Evolutionary conservation across 768 basidiomycete genomes (phyloP), one percentile per base, ranked within the genome.

Genomic region (Saitozyma sp.): DNA sequence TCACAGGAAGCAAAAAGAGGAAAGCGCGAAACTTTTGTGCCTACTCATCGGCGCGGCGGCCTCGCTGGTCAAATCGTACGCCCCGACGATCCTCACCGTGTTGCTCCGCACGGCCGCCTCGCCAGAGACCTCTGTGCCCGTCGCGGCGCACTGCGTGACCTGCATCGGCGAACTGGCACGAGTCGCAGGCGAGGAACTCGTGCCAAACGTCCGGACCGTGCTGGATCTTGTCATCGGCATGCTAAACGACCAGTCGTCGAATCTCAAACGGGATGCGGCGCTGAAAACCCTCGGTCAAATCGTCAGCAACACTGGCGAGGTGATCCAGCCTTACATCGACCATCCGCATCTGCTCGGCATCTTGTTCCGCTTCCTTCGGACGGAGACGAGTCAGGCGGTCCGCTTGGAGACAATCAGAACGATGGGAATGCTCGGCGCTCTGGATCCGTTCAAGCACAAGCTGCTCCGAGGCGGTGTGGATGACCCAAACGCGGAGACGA

Each of bases 391-490:
- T 50, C 74, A 76, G 45, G 80, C 82, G 11, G 88, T 92, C 10
- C 83, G 91, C 50, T 84, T 95, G 39, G 95, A 98, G 68, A 89
- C 95, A 14, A 89, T 98, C 58, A 90, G 94, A 76, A 94, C 96
- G 4, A 84, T 99, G 63, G 96, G 96, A 65, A 92, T 97, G 55
- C 84, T 99, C 16, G 96, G 96, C 53, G 96, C 96, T 7, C 80
- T 98, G 39, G 96, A 99, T 78, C 96, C 96, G 0, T 99, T 96
- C 79, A 85, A 89, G 72, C 87, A 94, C 67, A 93, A 95, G 78
- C 65, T 79, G n/a, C 68, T 80, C 39, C 80, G 80, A 56, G 80
- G 81, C 16, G 75, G 74, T 38, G 72, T 76, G 65, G 87, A 89
- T 67, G 88, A 90, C 41, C 85, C 88, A 10, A 82, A 87, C 52